Percentiles rank a stretch among this genome's conserved stretches.
Conservation (phyloP, 1,284 basidiomycete genomes). For the Ustilago bromivora region DNA sequence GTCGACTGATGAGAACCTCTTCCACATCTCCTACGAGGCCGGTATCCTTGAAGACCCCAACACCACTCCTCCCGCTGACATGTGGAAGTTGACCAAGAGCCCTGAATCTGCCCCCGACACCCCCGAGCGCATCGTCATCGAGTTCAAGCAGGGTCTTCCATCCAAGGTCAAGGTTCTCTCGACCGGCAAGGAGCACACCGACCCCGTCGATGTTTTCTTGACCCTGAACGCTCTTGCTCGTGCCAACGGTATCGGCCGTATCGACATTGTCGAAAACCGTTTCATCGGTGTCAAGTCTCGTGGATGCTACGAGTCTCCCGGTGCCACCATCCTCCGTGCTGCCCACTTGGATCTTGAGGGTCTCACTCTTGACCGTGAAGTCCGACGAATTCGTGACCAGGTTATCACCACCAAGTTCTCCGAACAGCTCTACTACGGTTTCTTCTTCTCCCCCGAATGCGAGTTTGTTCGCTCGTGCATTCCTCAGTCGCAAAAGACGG, state of each 20-base stretch:
- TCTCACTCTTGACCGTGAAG: slow-evolving; percentile 95
- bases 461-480: slow-evolving; percentile 82
- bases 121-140: slow-evolving; percentile 79
- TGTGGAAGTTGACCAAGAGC: slow-evolving; percentile 97
- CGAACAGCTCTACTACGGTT: slow-evolving; percentile 92
- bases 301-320: slow-evolving; percentile 98
- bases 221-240: slow-evolving; percentile 90
- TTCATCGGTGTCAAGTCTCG: slow-evolving; percentile 99
- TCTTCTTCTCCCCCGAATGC: slow-evolving; percentile 96
- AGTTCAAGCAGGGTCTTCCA: slow-evolving; percentile 83
- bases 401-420: slow-evolving; percentile 91
- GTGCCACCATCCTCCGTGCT: slow-evolving; percentile 91
- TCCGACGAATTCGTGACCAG: slow-evolving; percentile 92
- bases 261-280: slow-evolving; percentile 99
- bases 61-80: slow-evolving; percentile 93
- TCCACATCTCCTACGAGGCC: slow-evolving; percentile 99
- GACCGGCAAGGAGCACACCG: slow-evolving; percentile 74
- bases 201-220: slow-evolving; percentile 95
- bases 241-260: slow-evolving; percentile 93
- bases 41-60: slow-evolving; percentile 98
- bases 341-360: slow-evolving; percentile 98
- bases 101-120: slow-evolving; percentile 84
- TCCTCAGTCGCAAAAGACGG: slow-evolving; percentile 92
- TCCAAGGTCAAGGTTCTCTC: slow-evolving; percentile 58
- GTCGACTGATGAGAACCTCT: slow-evolving; percentile 96